A percentile compares a stretch with the other conserved stretches of the same genome.
Conservation (phyloP, 2,329 filamentous ascomycete species). For the Venturia asperata region DNA sequence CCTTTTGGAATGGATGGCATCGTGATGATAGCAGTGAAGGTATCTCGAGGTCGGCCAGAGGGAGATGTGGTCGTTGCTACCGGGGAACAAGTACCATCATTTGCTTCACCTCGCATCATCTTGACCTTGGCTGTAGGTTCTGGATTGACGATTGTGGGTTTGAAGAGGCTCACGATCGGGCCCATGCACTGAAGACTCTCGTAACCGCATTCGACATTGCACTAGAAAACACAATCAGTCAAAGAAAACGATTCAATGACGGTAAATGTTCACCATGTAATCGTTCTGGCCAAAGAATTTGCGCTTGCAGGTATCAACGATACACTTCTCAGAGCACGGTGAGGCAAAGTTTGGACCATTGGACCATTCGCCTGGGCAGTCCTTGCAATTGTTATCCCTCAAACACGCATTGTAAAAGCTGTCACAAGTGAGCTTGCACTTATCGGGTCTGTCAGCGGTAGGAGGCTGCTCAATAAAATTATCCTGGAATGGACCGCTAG, state of each 20-base stretch:
- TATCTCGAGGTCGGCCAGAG: not conserved
- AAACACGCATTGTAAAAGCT: not conserved
- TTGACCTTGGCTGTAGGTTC: not conserved
- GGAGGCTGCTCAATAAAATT: slow-evolving; percentile 4
- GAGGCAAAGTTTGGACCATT: not conserved
- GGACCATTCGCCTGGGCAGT: not conserved
- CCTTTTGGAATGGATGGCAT: no score
- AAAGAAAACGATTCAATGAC: not conserved
- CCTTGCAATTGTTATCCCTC: not conserved
- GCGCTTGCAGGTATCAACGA: not conserved
- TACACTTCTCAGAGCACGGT: not conserved
- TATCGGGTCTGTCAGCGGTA: not conserved
- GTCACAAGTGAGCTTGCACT: not conserved
- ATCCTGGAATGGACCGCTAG: not conserved
- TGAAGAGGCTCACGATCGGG: not conserved
- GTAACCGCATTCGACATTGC: not conserved
- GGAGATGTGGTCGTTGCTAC: not conserved
- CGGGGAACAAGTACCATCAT: not conserved
- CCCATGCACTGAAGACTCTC: not conserved
- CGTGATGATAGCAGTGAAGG: not conserved
- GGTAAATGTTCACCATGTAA: not conserved
- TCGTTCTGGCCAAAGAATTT: not conserved
- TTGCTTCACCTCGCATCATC: not conserved
- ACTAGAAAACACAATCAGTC: not conserved
- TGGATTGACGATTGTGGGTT: not conserved